Conservation (phyloP, 2,329 filamentous ascomycete species). For the Aureobasidium namibiae region DNA sequence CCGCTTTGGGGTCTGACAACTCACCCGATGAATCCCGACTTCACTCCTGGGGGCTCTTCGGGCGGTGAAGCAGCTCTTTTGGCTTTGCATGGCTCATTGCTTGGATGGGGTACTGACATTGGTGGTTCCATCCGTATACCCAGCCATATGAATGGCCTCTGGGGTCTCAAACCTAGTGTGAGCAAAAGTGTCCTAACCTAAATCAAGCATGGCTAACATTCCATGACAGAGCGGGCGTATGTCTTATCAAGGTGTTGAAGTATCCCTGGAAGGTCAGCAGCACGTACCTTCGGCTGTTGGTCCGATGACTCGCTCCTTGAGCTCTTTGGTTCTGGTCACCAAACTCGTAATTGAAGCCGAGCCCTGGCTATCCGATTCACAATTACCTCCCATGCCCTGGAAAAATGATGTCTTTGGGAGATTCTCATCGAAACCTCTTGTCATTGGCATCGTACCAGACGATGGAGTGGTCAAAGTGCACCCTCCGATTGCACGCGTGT, state of each 20-base stretch:
- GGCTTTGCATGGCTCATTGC: slow-evolving; percentile 33
- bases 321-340: slow-evolving; percentile 40
- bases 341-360: slow-evolving; percentile 24
- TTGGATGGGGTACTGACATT: slow-evolving; percentile 46
- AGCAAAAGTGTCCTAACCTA: not conserved
- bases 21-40: slow-evolving; percentile 35
- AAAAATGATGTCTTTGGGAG: slow-evolving; percentile 22
- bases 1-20: slow-evolving; percentile 44
- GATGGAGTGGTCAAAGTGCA: slow-evolving; percentile 22
- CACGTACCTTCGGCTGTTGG: slow-evolving; percentile 57
- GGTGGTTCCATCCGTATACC: slow-evolving; percentile 46
- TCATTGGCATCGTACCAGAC: slow-evolving; percentile 20
- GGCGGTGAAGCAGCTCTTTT: slow-evolving; percentile 38
- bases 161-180: slow-evolving; percentile 42
- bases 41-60: slow-evolving; percentile 42
- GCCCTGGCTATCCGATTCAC: slow-evolving; percentile 36
- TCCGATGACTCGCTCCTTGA: slow-evolving; percentile 47
- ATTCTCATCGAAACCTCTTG: slow-evolving; percentile 15
- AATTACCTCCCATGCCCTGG: slow-evolving; percentile 35
- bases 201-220: not conserved
- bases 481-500: slow-evolving; percentile 18
- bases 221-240: slow-evolving; percentile 38
- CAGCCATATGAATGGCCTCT: slow-evolving; percentile 39
- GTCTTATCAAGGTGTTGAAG: slow-evolving; percentile 50
- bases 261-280: slow-evolving; percentile 56